Evolutionary conservation across 108 stramenopile species (phyloP).

Genomic region (Schizochytrium sp.): DNA sequence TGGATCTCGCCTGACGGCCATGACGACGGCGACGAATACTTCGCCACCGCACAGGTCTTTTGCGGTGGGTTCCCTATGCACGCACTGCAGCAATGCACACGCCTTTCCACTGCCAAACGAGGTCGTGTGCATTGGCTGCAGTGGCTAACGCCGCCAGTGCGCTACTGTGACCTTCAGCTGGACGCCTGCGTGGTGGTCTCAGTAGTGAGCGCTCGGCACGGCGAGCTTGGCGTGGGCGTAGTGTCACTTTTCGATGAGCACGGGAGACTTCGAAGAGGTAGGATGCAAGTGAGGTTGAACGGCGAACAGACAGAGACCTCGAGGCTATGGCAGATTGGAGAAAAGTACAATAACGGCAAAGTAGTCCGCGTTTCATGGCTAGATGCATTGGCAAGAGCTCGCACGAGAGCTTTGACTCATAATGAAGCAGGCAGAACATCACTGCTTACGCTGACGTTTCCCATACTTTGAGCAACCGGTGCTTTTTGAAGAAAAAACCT

Average conservation of each 20-base stretch:
- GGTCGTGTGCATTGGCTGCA: constrained; percentile 30
- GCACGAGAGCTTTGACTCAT: constrained; percentile 52
- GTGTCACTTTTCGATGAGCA: constrained; percentile 58
- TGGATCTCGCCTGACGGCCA: background rate
- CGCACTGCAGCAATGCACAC: constrained; percentile 44
- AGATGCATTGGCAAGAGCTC: constrained; percentile 50
- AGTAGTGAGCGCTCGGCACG: background rate
- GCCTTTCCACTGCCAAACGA: background rate
- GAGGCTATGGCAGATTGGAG: background rate
- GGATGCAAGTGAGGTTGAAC: background rate
- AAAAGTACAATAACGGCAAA: background rate
- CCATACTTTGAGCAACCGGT: constrained; percentile 70
- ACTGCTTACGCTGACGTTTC: constrained; percentile 62
- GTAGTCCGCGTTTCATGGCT: constrained; percentile 61
- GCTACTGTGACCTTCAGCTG: constrained; percentile 62
- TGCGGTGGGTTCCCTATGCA: constrained; percentile 54
- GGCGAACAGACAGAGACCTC: background rate
- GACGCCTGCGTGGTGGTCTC: constrained; percentile 65
- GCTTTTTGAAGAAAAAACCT: constrained; percentile 70
- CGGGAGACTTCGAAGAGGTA: constrained; percentile 48
- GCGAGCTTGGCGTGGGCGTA: constrained; percentile 23
- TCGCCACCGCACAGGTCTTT: constrained; percentile 23
- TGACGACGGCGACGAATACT: background rate
- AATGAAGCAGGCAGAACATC: constrained; percentile 55
- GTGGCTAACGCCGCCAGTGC: constrained; percentile 60